Evolutionary conservation across 1,284 basidiomycete genomes (phyloP).

Genomic region (Sphagnurus paluster): DNA sequence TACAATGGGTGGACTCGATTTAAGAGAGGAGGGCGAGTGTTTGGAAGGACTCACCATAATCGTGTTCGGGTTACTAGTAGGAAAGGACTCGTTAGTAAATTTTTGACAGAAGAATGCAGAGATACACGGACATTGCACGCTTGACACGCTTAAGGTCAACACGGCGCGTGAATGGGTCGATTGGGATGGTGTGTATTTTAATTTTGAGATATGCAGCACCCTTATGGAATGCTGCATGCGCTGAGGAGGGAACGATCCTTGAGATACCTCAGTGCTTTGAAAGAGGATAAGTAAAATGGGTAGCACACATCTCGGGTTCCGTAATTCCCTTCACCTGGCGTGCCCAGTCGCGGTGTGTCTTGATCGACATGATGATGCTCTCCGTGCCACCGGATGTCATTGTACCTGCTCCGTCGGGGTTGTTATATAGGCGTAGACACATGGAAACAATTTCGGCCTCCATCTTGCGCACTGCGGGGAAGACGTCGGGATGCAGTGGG

Average conservation of each 20-base stretch:
- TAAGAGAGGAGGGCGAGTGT: conserved; percentile 1
- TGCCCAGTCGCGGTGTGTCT: conserved; percentile 95
- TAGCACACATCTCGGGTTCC: conserved; percentile 87
- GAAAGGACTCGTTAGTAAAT: neutral
- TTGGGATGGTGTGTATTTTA: conserved; percentile 88
- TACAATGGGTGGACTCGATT: conserved; percentile 36
- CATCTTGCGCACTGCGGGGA: conserved; percentile 96
- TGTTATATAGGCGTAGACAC: conserved; percentile 87
- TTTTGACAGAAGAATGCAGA: neutral
- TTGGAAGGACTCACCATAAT: conserved; percentile 57
- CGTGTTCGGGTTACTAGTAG: conserved; percentile 74
- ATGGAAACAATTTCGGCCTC: conserved; percentile 97
- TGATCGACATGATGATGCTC: conserved; percentile 92
- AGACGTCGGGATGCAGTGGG: conserved; percentile 94
- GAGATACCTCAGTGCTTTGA: neutral
- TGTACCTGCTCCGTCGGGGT: conserved; percentile 82
- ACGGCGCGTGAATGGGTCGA: conserved; percentile 81
- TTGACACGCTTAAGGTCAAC: conserved; percentile 78
- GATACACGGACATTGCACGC: conserved; percentile 78
- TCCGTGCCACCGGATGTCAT: conserved; percentile 97
- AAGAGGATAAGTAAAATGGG: neutral
- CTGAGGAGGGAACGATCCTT: conserved; percentile 84
- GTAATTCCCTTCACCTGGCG: conserved; percentile 82
- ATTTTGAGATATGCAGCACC: conserved; percentile 89
- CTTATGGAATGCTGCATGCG: conserved; percentile 96